Evolutionary conservation across 2,329 filamentous ascomycete genomes (phyloP).

Genomic region (Myriangium duriaei): DNA sequence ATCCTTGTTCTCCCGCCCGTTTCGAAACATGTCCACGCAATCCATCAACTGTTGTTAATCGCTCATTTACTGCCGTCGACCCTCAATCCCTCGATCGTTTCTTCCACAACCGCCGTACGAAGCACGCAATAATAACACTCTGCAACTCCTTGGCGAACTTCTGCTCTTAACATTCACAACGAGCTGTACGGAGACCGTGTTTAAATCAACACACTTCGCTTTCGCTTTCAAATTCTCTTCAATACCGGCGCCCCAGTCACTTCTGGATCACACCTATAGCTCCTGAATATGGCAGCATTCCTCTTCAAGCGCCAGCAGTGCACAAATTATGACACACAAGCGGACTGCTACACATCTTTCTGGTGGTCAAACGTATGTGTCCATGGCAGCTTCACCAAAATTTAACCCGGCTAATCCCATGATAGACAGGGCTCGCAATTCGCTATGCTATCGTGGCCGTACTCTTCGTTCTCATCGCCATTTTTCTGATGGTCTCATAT

Average conservation of each 20-base stretch:
- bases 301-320: constrained; percentile 5
- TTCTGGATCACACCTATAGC: too few species aligned
- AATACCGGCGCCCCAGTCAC: too few species aligned
- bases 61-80: neutral
- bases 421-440: constrained; percentile 25
- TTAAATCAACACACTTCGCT: too few species aligned
- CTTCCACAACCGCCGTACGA: neutral
- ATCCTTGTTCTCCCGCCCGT: too few species aligned
- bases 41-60: neutral
- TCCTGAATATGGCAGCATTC: neutral
- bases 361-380: constrained; percentile 10
- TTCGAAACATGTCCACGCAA: neutral
- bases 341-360: constrained; percentile 7
- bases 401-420: constrained; percentile 1
- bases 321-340: constrained; percentile 2
- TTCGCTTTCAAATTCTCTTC: too few species aligned
- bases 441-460: constrained; percentile 59
- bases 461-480: constrained; percentile 45
- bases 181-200: too few species aligned
- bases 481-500: constrained; percentile 56
- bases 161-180: too few species aligned
- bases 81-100: neutral
- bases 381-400: neutral
- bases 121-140: neutral
- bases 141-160: neutral